Conservation (phyloP, 495 filamentous ascomycete species). For the Neurospora pannonica region DNA sequence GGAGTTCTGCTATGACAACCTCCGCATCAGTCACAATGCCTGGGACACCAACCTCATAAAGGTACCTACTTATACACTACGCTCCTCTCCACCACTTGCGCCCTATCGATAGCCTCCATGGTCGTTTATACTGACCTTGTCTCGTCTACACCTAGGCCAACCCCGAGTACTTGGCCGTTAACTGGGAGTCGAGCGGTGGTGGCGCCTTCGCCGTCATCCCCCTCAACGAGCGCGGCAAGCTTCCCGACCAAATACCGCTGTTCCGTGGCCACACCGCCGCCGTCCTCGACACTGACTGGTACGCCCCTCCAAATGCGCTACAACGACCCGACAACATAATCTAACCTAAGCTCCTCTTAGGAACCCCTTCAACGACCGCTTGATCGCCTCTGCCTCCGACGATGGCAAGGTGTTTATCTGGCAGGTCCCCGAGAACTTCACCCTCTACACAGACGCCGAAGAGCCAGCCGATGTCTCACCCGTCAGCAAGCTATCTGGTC, state of each 20-base stretch:
- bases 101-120: background rate
- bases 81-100: background rate
- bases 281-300: conserved; percentile 98
- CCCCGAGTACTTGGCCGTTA: conserved; percentile 90
- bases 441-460: conserved; percentile 71
- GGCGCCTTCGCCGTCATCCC: conserved; percentile 97
- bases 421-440: conserved; percentile 85
- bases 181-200: conserved; percentile 96
- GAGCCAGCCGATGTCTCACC: conserved; percentile 75
- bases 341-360: conserved; percentile 38
- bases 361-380: conserved; percentile 88
- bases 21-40: conserved; percentile 88
- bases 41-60: conserved; percentile 99
- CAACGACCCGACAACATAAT: conserved; percentile 3
- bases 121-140: conserved; percentile 17
- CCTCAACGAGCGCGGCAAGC: conserved; percentile 72
- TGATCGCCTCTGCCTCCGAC: conserved; percentile 90
- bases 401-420: conserved; percentile 96
- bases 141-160: conserved; percentile 54
- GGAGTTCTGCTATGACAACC: conserved; percentile 92
- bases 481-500: conserved; percentile 67
- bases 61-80: conserved; percentile 32
- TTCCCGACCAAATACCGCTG: conserved; percentile 87
- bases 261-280: conserved; percentile 93
- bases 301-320: conserved; percentile 4